Percentiles rank a stretch among this genome's conserved stretches.
These are phyloP conservation scores for Coffea eugenioides DNA, from an alignment of 257 asterid genomes.

Conservation along the genomic window DNA sequence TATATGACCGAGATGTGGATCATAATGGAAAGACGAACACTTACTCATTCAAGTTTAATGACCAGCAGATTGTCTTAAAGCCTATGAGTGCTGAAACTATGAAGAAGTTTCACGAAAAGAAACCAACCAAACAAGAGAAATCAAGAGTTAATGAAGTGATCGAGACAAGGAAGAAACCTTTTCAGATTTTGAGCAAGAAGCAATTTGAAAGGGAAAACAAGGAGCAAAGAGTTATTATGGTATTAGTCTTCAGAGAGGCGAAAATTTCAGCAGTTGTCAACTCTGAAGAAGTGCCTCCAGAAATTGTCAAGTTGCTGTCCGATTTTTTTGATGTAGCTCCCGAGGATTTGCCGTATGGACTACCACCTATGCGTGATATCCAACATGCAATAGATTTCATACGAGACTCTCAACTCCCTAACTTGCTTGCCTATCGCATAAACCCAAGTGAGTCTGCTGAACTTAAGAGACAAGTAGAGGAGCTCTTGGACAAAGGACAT, in stretches of 20 bases:
- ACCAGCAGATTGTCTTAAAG: not conserved
- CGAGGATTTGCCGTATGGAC: not conserved
- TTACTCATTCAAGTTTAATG: not conserved
- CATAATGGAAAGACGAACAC: not conserved
- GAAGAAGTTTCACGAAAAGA: not conserved
- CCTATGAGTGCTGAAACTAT: not conserved
- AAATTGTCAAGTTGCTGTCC: no score
- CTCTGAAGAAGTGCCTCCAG: not conserved
- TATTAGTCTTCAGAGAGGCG: not conserved
- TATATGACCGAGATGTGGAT: not conserved
- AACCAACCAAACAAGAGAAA: no score
- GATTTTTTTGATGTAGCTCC: not conserved
- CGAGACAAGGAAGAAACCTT: not conserved
- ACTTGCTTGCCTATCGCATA: not conserved
- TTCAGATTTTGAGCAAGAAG: not conserved
- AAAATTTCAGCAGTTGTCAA: not conserved
- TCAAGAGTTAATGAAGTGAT: not conserved
- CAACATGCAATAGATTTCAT: not conserved
- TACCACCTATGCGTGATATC: not conserved
- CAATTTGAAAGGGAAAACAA: not conserved
- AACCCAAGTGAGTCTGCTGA: not conserved
- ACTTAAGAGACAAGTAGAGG: not conserved
- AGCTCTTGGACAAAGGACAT: not conserved
- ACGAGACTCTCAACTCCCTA: not conserved
- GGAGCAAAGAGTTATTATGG: not conserved